Evolutionary conservation across 2,329 filamentous ascomycete species (phyloP).

Genomic region (Zopfia rhizophila): DNA sequence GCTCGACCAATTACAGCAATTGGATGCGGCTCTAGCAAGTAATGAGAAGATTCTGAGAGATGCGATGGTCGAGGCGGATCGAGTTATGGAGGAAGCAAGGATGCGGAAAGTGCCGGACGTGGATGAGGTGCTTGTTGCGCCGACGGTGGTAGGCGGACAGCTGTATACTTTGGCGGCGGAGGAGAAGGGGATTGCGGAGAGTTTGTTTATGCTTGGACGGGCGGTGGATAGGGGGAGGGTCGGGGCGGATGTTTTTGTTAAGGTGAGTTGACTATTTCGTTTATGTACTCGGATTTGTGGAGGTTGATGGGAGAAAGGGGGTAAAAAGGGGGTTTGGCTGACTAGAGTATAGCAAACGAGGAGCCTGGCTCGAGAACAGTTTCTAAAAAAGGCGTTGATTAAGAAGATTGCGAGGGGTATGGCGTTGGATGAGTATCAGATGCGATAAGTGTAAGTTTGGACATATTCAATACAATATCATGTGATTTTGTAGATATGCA

Average conservation of each 20-base stretch:
- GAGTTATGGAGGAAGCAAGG: conserved; percentile 77
- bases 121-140: conserved; percentile 92
- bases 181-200: conserved; percentile 85
- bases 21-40: conserved; percentile 75
- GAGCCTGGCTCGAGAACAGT: conserved; percentile 80
- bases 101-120: conserved; percentile 77
- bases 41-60: conserved; percentile 84
- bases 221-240: conserved; percentile 79
- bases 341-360: conserved; percentile 65
- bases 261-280: conserved; percentile 58
- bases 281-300: not conserved
- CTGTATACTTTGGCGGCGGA: conserved; percentile 90
- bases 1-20: conserved; percentile 73
- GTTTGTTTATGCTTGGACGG: conserved; percentile 82
- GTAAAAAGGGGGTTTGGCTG: conserved; percentile 21
- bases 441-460: conserved; percentile 43
- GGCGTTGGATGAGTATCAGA: conserved; percentile 66
- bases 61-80: conserved; percentile 81
- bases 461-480: too few relatives aligned
- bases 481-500: too few relatives aligned
- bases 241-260: conserved; percentile 77
- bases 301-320: not conserved
- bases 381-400: conserved; percentile 82
- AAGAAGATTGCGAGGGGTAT: conserved; percentile 81
- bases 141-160: conserved; percentile 92